Conservation (phyloP, 345 rosid species). For the Ceriops tagal region DNA sequence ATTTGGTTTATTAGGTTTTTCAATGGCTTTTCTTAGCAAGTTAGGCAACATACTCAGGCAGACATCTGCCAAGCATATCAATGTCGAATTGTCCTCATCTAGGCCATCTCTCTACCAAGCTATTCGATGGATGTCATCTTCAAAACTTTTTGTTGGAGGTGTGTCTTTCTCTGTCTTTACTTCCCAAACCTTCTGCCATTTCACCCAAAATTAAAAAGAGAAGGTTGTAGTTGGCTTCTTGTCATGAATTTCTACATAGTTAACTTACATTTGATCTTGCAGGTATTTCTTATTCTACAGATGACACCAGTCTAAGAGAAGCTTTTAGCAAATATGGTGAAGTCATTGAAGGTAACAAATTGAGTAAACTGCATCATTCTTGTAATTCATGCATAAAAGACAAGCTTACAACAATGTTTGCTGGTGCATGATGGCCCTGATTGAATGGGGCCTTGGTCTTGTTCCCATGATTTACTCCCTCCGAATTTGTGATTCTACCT, state of each 20-base stretch:
- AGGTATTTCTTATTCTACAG: constrained; percentile 18
- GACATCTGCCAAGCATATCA: constrained; percentile 12
- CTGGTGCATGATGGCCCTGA: background rate
- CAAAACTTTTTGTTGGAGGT: constrained; percentile 23
- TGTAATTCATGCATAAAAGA: background rate
- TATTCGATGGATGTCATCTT: constrained; percentile 19
- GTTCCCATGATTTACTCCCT: background rate
- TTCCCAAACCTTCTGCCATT: background rate
- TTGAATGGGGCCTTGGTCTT: background rate
- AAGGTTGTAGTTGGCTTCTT: background rate
- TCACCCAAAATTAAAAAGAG: background rate
- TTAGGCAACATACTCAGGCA: constrained; percentile 21
- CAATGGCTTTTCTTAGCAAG: constrained; percentile 19
- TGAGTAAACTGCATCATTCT: background rate
- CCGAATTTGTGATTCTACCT: background rate
- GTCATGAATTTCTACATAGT: background rate
- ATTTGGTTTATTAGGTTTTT: background rate
- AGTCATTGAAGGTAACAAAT: constrained; percentile 17
- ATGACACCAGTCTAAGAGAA: constrained; percentile 17
- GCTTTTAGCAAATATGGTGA: constrained; percentile 21
- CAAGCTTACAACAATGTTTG: background rate
- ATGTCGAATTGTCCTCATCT: background rate
- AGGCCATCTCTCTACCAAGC: constrained; percentile 17
- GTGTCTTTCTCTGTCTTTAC: background rate
- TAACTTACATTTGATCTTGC: background rate